phyloP scores from a whole-genome alignment of 371 early-diverging fungal species.

The Smittium culicis region DNA sequence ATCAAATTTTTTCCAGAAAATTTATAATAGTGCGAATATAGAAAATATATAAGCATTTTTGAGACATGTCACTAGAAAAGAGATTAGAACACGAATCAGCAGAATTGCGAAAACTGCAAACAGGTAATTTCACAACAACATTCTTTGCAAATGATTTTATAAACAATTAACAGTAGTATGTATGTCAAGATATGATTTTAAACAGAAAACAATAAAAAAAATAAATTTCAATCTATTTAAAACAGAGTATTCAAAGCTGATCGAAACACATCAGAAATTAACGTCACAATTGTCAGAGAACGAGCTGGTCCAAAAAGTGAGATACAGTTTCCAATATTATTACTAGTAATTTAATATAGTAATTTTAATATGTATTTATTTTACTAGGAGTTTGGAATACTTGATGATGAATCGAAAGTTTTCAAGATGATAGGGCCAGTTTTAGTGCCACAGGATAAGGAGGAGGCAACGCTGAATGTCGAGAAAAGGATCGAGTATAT shows the following conservation, averaged over 20 bases:
- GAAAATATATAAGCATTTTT: too few relatives aligned
- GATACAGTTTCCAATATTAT: constrained; percentile 15
- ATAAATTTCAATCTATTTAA: not conserved
- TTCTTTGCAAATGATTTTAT: not conserved
- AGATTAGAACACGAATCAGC: constrained; percentile 5
- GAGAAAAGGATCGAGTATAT: constrained; percentile 88
- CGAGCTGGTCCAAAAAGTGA: constrained; percentile 66
- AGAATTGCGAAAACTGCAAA: constrained; percentile 10
- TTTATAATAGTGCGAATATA: too few relatives aligned
- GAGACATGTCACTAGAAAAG: constrained; percentile 8
- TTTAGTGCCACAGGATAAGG: constrained; percentile 77
- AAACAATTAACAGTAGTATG: too few relatives aligned
- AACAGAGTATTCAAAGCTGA: constrained; percentile 55
- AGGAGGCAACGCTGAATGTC: constrained; percentile 76
- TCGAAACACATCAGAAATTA: constrained; percentile 63
- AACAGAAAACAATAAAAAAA: not conserved
- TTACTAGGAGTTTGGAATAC: constrained; percentile 63
- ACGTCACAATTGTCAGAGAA: constrained; percentile 93
- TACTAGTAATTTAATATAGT: not conserved
- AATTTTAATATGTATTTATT: not conserved
- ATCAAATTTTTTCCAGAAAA: too few relatives aligned
- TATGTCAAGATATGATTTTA: constrained; percentile 1
- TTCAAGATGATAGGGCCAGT: constrained; percentile 94
- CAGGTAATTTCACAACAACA: not conserved
- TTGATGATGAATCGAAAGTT: constrained; percentile 67